Evolutionary conservation across 371 early-diverging fungal genomes (phyloP).

Genomic region (Mucor racemosus): DNA sequence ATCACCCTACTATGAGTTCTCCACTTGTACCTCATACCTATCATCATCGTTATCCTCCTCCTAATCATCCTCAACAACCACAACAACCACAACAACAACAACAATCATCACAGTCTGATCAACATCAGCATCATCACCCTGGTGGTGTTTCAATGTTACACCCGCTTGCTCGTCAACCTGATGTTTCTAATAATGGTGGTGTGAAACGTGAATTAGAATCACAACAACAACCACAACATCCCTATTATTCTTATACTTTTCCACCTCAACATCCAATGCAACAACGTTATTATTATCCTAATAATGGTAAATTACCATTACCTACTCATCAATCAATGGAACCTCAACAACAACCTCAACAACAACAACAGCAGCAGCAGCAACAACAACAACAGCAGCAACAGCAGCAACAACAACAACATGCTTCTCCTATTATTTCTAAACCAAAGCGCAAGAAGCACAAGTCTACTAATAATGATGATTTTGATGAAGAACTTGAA

Average conservation of each 20-base stretch:
- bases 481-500: conserved; percentile 32
- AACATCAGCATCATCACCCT: conserved; percentile 14
- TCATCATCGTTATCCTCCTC: conserved; percentile 18
- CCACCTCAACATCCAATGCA: conserved; percentile 24
- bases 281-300: conserved; percentile 23
- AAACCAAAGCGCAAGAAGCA: conserved; percentile 37
- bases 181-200: background rate
- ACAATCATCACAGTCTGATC: conserved; percentile 1
- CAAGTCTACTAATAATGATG: conserved; percentile 20
- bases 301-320: conserved; percentile 23
- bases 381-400: conserved; percentile 2
- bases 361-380: too few relatives aligned
- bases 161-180: conserved; percentile 32
- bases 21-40: conserved; percentile 25
- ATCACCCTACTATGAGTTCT: conserved; percentile 30
- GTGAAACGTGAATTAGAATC: conserved; percentile 28
- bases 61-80: conserved; percentile 11
- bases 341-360: conserved; percentile 2
- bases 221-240: conserved; percentile 14
- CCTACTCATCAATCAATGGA: conserved; percentile 9
- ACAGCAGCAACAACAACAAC: conserved; percentile 11
- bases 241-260: conserved; percentile 26
- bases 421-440: conserved; percentile 15
- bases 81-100: conserved; percentile 9
- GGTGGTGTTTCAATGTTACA: conserved; percentile 28